Base-by-base conservation (phyloP, 1,284 basidiomycete genomes). In the Veloporphyrellus conicus region DNA sequence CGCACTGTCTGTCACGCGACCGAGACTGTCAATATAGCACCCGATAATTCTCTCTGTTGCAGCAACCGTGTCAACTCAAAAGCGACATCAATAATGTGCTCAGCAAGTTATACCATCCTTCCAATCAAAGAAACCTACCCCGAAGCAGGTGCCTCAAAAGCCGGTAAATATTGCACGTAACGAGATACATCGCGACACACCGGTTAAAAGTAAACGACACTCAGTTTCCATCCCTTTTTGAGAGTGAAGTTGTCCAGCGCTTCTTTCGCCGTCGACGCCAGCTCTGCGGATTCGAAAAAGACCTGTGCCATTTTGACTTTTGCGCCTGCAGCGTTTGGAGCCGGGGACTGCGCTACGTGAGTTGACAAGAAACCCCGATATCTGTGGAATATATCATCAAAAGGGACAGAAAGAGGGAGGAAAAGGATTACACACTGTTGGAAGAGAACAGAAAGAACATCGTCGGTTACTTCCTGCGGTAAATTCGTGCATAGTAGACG, bases 161-260 rank as follows among this genome's bases (percentile, higher is more conserved):
- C 37, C n/a, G 36, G 31, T 22, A 33, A 20, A 38, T 11, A 32
- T 38, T 39, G 27, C 28, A 41, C n/a, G 33, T 11, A 25, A 50
- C 42, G 33, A 20, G 41, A 43, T 48, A 51, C 46, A 47, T 20
- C 38, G 45, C 48, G 46, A 40, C 41, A 54, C 44, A 43, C 59
- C 59, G 42, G 55, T 78, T 71, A 86, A 60, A 83, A 79, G 68
- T 81, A 87, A 43, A 73, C 76, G 48, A 92, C 87, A 45, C 76
- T 75, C 87, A 92, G 90, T 52, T 78, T 70, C 82, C 87, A 89
- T 37, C 80, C 86, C 58, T 86, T 85, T 71, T 90, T 89, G 52
- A 93, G 70, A 31, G 83, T 77, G 66, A 90, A 91, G 45, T 82
- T 84, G 63, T 91, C 77, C 53, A 93, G 64, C 7, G 84, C 88